Evolutionary conservation across 805 yeast genomes (phyloP), one percentile per base, ranked within the genome.

Genomic region (Saturnispora ahearnii): DNA sequence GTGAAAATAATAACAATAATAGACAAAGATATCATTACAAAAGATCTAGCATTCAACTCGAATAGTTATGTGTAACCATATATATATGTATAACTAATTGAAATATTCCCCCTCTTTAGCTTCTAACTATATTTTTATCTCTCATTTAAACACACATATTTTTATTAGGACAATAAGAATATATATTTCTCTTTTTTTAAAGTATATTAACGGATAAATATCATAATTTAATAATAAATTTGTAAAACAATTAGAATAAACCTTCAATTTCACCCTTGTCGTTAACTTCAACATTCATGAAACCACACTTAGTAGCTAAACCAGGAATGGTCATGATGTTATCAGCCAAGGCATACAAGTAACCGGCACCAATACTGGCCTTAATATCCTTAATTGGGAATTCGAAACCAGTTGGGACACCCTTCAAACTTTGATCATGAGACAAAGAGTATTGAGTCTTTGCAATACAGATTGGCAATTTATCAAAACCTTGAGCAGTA

Each of bases 311-410:
- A 9, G 98, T 91, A 50, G 97, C 95, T 63, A 91, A 73, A 53
- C 99, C 99, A 28, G 99, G 99, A 59, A 91, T 90, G 28, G 99
- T 91, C 83, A 85, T 89, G 61, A 91, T 91, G 69, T 91, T 96
- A 50, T 95, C 97, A 15, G 97, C 97, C 59, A 91, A 76, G 1
- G 98, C 98, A 63, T 91, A 93, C 64, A 91, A 75, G 70, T 91
- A 91, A 9, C 97, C 97, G 44, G 97, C 98, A 68, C 99, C 99
- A 50, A 87, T 87, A 34, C 96, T 84, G 38, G 91, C 90, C 69
- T 95, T 84, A 55, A 91, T 87, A 60, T 91, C 99, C 66, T 95
- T 79, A 59, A 91, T 88, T 46, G 99, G 98, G 66, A 91, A 86
- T 15, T 81, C 85, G 73, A 90, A 91, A 8, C 95, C 96, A 21